phyloP scores from a whole-genome alignment of 2,329 filamentous ascomycete species.

The Microcera coccophila region DNA sequence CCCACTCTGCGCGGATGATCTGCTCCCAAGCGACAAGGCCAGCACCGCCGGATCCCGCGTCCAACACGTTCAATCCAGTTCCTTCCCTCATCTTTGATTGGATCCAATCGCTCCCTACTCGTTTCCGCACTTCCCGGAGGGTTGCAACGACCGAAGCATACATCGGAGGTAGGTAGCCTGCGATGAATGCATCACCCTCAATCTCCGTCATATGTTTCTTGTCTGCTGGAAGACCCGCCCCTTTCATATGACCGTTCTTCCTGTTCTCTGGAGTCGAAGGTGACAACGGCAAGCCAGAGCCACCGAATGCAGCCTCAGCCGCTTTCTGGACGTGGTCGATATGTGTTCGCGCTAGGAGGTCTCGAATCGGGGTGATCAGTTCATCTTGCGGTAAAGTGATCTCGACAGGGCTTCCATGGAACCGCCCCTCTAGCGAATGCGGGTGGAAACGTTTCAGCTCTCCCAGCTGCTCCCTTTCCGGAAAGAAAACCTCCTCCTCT shows the following conservation, averaged over 20 bases:
- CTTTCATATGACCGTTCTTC: conserved; percentile 57
- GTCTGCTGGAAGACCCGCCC: conserved; percentile 60
- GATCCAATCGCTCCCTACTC: conserved; percentile 69
- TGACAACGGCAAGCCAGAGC: conserved; percentile 70
- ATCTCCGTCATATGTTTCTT: conserved; percentile 68
- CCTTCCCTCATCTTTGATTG: conserved; percentile 56
- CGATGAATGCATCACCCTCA: conserved; percentile 69
- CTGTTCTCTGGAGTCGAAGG: conserved; percentile 62
- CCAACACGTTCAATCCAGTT: conserved; percentile 60
- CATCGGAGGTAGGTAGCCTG: conserved; percentile 64
- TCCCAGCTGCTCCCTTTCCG: conserved; percentile 29
- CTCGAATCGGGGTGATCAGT: conserved; percentile 65
- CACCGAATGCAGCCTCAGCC: conserved; percentile 73
- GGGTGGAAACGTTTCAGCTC: conserved; percentile 61
- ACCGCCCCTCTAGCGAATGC: conserved; percentile 69
- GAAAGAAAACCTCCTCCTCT: conserved; percentile 29
- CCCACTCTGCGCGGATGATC: conserved; percentile 77
- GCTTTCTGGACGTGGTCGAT: conserved; percentile 70
- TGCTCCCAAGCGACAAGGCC: conserved; percentile 73
- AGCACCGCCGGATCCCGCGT: conserved; percentile 71
- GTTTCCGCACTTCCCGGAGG: conserved; percentile 69
- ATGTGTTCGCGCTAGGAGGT: conserved; percentile 64
- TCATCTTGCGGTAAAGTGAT: conserved; percentile 68
- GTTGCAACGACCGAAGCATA: conserved; percentile 66
- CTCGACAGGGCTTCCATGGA: conserved; percentile 68